These are phyloP conservation scores for Colletotrichum sansevieriae DNA, from an alignment of 2,329 filamentous ascomycete genomes.

Conservation along the genomic window DNA sequence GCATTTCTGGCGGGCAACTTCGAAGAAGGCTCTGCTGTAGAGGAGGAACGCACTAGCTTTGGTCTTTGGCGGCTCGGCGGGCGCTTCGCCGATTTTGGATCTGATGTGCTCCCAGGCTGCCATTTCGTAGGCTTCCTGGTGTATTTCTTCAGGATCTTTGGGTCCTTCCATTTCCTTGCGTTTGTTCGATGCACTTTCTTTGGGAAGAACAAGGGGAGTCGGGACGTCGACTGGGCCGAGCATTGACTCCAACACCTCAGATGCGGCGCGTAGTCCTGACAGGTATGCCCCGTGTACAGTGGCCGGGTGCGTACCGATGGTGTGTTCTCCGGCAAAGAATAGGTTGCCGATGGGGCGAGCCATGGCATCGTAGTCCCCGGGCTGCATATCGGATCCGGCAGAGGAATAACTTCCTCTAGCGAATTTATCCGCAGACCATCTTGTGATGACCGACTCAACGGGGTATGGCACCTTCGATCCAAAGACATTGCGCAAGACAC, in stretches of 20 bases:
- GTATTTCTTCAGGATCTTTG: conserved; percentile 64
- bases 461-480: conserved; percentile 79
- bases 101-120: conserved; percentile 66
- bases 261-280: conserved; percentile 89
- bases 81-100: conserved; percentile 78
- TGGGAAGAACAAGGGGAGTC: conserved; percentile 78
- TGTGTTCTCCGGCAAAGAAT: conserved; percentile 96
- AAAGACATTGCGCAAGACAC: conserved; percentile 83
- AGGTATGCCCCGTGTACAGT: conserved; percentile 98
- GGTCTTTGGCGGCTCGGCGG: conserved; percentile 77
- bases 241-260: conserved; percentile 84
- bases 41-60: conserved; percentile 89
- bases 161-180: conserved; percentile 63
- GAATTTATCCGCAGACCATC: conserved; percentile 92
- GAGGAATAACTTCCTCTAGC: conserved; percentile 97
- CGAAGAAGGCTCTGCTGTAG: conserved; percentile 84
- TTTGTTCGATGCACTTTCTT: conserved; percentile 67
- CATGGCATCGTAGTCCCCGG: conserved; percentile 94
- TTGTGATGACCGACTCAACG: conserved; percentile 87
- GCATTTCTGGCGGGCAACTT: conserved; percentile 70
- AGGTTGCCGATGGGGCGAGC: conserved; percentile 86
- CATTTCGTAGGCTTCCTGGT: conserved; percentile 68
- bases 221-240: conserved; percentile 85
- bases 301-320: conserved; percentile 93
- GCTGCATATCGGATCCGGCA: conserved; percentile 83